These are phyloP conservation scores for Penicillium hordei DNA, from an alignment of 2,329 filamentous ascomycete species.

Conservation along the genomic window DNA sequence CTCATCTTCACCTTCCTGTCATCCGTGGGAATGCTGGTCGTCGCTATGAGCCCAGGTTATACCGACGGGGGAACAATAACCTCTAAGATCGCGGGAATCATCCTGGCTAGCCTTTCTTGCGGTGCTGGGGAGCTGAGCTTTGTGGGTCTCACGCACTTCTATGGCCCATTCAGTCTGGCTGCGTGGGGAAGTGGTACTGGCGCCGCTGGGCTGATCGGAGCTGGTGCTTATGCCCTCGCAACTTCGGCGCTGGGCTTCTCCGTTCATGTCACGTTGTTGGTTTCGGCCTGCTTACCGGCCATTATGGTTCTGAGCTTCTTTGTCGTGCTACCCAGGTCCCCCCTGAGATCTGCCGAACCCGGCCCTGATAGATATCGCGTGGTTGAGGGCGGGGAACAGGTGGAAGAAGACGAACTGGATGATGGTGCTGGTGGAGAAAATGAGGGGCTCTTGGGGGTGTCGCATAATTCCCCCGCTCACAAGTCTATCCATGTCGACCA, in stretches of 20 bases:
- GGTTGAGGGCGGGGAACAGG: constrained; percentile 47
- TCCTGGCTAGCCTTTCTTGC: constrained; percentile 79
- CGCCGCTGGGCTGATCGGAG: constrained; percentile 81
- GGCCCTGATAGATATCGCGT: constrained; percentile 55
- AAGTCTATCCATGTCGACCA: constrained; percentile 21
- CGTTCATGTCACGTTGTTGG: constrained; percentile 71
- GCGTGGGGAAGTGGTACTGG: constrained; percentile 93
- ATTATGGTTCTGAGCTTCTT: constrained; percentile 88
- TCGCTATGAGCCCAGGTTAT: constrained; percentile 71
- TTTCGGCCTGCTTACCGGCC: constrained; percentile 74
- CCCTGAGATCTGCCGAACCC: constrained; percentile 53
- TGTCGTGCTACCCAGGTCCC: constrained; percentile 68
- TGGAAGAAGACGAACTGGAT: constrained; percentile 35
- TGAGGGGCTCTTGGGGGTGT: constrained; percentile 33
- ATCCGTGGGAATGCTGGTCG: constrained; percentile 80
- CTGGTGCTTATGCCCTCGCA: constrained; percentile 80
- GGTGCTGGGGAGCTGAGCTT: constrained; percentile 91
- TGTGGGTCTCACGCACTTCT: constrained; percentile 87
- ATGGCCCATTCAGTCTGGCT: constrained; percentile 80
- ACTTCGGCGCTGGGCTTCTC: constrained; percentile 77
- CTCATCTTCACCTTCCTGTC: constrained; percentile 73
- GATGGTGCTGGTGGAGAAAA: constrained; percentile 27
- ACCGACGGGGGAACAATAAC: constrained; percentile 61
- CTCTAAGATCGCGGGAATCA: constrained; percentile 77
- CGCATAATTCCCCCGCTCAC: constrained; percentile 16